These are phyloP conservation scores for Salinomyces thailandicus DNA, from an alignment of 2,329 filamentous ascomycete species.

Conservation along the genomic window DNA sequence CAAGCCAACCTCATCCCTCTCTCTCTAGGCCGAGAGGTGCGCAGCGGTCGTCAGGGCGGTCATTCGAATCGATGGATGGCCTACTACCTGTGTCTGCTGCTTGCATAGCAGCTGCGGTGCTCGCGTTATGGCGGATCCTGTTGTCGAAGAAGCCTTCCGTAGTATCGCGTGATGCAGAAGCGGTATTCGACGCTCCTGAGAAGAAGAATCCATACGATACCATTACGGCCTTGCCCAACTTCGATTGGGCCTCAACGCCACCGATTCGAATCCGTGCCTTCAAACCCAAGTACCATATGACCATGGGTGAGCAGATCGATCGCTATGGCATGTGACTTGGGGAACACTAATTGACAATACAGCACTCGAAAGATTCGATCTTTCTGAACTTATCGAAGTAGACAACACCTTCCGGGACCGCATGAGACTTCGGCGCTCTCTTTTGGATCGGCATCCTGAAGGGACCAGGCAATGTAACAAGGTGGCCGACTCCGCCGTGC, in stretches of 20 bases:
- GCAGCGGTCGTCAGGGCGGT: too few relatives aligned
- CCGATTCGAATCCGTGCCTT: constrained; percentile 48
- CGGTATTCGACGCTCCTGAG: background rate
- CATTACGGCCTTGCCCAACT: constrained; percentile 39
- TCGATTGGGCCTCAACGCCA: constrained; percentile 42
- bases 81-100: background rate
- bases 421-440: constrained; percentile 37
- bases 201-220: constrained; percentile 25
- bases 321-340: constrained; percentile 26
- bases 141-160: background rate
- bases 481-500: constrained; percentile 37
- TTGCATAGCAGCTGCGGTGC: background rate
- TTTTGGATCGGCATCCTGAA: constrained; percentile 36
- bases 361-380: constrained; percentile 44
- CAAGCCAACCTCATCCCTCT: too few relatives aligned
- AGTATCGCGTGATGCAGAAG: background rate
- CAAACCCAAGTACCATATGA: constrained; percentile 52
- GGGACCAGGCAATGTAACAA: constrained; percentile 31
- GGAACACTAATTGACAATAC: constrained; percentile 23
- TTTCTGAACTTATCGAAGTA: constrained; percentile 47
- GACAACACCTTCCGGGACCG: constrained; percentile 49
- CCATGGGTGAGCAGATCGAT: constrained; percentile 44
- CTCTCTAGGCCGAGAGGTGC: too few relatives aligned
- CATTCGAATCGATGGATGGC: background rate
- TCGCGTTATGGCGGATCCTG: background rate